phyloP scores from a whole-genome alignment of 2,329 filamentous ascomycete species.

The Pseudopyricularia cyperi region DNA sequence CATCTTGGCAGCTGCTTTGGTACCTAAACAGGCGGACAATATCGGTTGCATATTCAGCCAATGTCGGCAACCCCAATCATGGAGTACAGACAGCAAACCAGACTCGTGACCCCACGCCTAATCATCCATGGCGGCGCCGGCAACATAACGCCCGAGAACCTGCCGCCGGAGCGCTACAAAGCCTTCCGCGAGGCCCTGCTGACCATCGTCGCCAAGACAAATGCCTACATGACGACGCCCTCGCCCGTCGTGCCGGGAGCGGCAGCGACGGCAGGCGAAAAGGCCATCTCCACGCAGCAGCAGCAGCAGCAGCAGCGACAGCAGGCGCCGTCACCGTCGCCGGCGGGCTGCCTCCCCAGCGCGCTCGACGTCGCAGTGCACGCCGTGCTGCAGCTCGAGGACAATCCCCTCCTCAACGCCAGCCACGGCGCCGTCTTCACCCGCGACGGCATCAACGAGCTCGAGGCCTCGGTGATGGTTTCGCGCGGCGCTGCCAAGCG shows the following conservation, averaged over 20 bases:
- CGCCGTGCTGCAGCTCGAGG: slow-evolving; percentile 64
- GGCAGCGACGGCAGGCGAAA: neutral
- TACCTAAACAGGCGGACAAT: too few species aligned
- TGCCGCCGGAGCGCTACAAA: slow-evolving; percentile 43
- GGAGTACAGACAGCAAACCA: slow-evolving; percentile 22
- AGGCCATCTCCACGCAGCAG: neutral
- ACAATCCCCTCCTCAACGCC: slow-evolving; percentile 74
- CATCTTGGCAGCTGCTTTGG: too few species aligned
- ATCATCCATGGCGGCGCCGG: slow-evolving; percentile 66
- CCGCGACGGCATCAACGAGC: slow-evolving; percentile 66
- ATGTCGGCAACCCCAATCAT: too few species aligned
- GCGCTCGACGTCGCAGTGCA: slow-evolving; percentile 64
- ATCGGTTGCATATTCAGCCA: too few species aligned
- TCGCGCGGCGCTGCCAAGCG: slow-evolving; percentile 60
- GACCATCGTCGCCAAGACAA: slow-evolving; percentile 35
- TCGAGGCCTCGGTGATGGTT: slow-evolving; percentile 82
- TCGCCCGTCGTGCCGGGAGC: slow-evolving; percentile 1
- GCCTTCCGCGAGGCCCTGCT: slow-evolving; percentile 48
- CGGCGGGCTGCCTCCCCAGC: slow-evolving; percentile 22
- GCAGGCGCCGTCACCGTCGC: neutral
- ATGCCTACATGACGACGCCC: slow-evolving; percentile 31
- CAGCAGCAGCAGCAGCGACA: neutral
- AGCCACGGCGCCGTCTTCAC: slow-evolving; percentile 81
- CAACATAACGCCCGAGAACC: slow-evolving; percentile 47
- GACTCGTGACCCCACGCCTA: slow-evolving; percentile 36